Evolutionary conservation across 2,329 filamentous ascomycete genomes (phyloP), one percentile per base, ranked within the genome.

Genomic region (Cladophialophora psammophila): DNA sequence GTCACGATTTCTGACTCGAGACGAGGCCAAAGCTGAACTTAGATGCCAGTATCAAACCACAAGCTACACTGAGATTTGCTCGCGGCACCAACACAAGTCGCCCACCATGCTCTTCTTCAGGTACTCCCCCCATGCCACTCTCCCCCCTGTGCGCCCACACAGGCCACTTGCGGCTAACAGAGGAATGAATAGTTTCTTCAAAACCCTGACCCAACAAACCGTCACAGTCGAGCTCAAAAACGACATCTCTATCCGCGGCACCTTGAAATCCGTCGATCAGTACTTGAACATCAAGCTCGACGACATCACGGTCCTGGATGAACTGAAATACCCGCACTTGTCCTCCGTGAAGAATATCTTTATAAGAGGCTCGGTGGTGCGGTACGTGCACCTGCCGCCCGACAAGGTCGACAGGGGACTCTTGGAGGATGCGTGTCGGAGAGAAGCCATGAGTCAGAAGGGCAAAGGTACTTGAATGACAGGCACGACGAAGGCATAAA

Each of bases 151-250:
- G n/a, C 31, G 57, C 10, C 36, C n/a, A 53, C 31, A 26, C 40
- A 42, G 26, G 12, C 26, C 53, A 40, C 18, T 10, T 50, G 45
- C 18, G 10, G 10, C 45, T 50, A 8, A 50, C 42, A 4, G 13
- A 5, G 26, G 18, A 26, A 26, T 26, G 18, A 26, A 31, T 55
- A 70, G 68, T 83, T 98, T 97, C 85, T 98, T 98, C 89, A 98
- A 98, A 81, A 98, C 94, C 62, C 91, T 98, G 76, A 96, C 97
- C 79, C 95, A 97, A 84, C 91, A 95, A 74, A 90, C 96, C 84
- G 94, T 99, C 76, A 98, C 94, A 55, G 93, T 99, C 78, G 95
- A 99, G 84, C 91, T 99, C 79, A 99, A 99, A 83, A 99, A 99
- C 80, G 95, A 99, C 82, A 96, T 99, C 74, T 93, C 94, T 78